Evolutionary conservation across 352 stramenopile species (phyloP), one percentile per base, ranked within the genome.

Genomic region (Phytopythium vexans): DNA sequence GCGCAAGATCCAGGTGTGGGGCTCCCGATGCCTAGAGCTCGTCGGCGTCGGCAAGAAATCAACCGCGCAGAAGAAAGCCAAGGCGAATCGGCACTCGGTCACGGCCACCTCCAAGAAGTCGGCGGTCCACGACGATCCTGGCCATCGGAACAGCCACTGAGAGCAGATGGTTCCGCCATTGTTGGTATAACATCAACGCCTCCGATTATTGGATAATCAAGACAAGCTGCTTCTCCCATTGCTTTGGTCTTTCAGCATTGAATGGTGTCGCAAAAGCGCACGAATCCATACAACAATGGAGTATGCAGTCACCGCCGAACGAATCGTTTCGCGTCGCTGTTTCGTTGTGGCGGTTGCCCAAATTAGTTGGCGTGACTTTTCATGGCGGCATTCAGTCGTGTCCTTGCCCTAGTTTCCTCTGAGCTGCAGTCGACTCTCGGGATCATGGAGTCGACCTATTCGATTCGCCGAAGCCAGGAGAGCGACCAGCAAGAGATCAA

Each of bases 401-500:
- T 27, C 21, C 21, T 27, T 27, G 21, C 21, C 21, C 21, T 27
- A 27, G 21, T 27, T 27, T 27, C 21, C 16, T 34, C 16, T 35
- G 3, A 3, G 32, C 32, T 41, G 21, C 5, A 3, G 7, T 33
- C 16, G 46, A 16, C 37, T 41, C 12, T 14, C 8, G 37, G 12
- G 37, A 21, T 32, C 46, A 70, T 70, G 63, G 63, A 72, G 46
- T 50, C 58, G 37, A 41, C 62, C 21, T 89, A 82, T 54, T 39
- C 57, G 4, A 71, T 91, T 37, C 77, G 81, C n/a, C 77, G 81
- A 31, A 82, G 74, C 39, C 60, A 70, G 41, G 74, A 91, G 21
- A 60, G 60, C 15, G 81, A 91, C 56, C 76, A 91, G 59, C 66
- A 62, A 32, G 71, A 72, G 21, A 66, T 92, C 27, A 48, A 62